Conservation (phyloP, 768 basidiomycete species). For the Leccinum boreale region DNA sequence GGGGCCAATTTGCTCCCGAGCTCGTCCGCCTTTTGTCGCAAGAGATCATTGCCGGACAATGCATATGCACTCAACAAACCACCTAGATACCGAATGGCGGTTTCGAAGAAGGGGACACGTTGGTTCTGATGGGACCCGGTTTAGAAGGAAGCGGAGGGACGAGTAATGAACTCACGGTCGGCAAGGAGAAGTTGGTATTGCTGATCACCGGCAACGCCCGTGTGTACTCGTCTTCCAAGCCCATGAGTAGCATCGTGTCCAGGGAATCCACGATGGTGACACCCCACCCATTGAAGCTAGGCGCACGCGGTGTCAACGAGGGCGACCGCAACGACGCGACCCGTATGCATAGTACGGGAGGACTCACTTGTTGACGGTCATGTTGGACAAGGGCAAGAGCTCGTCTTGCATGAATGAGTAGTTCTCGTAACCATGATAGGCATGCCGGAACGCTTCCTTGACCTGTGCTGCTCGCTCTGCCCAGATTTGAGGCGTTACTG, state of each 20-base stretch:
- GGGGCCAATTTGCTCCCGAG: slow-evolving; percentile 67
- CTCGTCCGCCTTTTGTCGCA: slow-evolving; percentile 71
- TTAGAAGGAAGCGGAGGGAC: slow-evolving; percentile 2
- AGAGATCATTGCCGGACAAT: slow-evolving; percentile 58
- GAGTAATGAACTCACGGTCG: slow-evolving; percentile 33
- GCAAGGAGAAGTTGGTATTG: slow-evolving; percentile 45
- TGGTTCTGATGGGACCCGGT: slow-evolving; percentile 12
- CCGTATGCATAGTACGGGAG: neutral
- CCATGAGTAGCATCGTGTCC: slow-evolving; percentile 84
- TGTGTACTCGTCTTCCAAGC: slow-evolving; percentile 63
- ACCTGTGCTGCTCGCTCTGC: slow-evolving; percentile 51
- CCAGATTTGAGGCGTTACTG: slow-evolving; percentile 40
- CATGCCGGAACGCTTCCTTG: slow-evolving; percentile 62
- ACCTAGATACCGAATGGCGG: slow-evolving; percentile 85
- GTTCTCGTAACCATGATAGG: slow-evolving; percentile 61
- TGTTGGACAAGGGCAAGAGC: slow-evolving; percentile 49
- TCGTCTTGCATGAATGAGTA: slow-evolving; percentile 65
- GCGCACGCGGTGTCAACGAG: neutral
- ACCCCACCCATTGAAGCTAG: slow-evolving; percentile 62
- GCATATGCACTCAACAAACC: slow-evolving; percentile 83
- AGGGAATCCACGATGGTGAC: slow-evolving; percentile 76
- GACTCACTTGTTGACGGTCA: slow-evolving; percentile 50
- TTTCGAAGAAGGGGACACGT: slow-evolving; percentile 69
- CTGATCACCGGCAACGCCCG: slow-evolving; percentile 55
- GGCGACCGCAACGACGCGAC: neutral